Base-by-base conservation (phyloP, 139 green algal genomes). In the Chlorella sp. region DNA sequence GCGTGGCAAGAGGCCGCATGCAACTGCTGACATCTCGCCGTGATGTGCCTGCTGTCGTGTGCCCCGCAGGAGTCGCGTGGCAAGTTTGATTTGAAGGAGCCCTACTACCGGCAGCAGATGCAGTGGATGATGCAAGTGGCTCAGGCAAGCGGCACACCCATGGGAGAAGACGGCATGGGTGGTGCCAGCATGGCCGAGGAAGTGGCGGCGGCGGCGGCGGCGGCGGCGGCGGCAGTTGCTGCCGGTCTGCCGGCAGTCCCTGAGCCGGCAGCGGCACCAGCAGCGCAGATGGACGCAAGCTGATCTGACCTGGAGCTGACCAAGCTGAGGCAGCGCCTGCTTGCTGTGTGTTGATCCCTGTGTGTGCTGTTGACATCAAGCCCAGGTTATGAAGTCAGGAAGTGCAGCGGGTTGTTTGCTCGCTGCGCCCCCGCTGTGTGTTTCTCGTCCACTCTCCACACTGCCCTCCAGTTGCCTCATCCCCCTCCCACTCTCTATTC, bases 21-120 rank as follows among this genome's bases (percentile, higher is more conserved):
- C n/a, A n/a, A n/a, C n/a, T 78, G 71, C 32, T 24, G 32, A 78
- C 48, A 5, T 9, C 48, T 5, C 42, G 37, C 68, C 0, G 36
- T 18, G 14, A n/a, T 80, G 37, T 37, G 14, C 32, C 9, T 80
- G n/a, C 73, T 24, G 9, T 48, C 9, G 60, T 14, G 15, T 80
- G 75, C 75, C 26, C 14, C 21, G n/a, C 78, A 90, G 73, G 78
- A 69, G 37, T 88, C 39, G 21, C 30, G 69, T 1, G 96, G 95
- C n/a, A 93, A 93, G 76, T 96, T 96, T 66, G 97, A 99, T 86
- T 89, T 99, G 66, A 99, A 99, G 89, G 97, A 99, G 89, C 97
- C 97, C 0, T 98, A 97, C 92, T 99, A 98, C 94, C 90, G 96
- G 80, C 94, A 96, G 88, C 86, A 96, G 39, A 81, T 79, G 64